Percentiles rank a stretch among this genome's conserved stretches.
These are phyloP conservation scores for Pyrenophora graminea DNA, from an alignment of 2,329 filamentous ascomycete species.

Conservation along the genomic window DNA sequence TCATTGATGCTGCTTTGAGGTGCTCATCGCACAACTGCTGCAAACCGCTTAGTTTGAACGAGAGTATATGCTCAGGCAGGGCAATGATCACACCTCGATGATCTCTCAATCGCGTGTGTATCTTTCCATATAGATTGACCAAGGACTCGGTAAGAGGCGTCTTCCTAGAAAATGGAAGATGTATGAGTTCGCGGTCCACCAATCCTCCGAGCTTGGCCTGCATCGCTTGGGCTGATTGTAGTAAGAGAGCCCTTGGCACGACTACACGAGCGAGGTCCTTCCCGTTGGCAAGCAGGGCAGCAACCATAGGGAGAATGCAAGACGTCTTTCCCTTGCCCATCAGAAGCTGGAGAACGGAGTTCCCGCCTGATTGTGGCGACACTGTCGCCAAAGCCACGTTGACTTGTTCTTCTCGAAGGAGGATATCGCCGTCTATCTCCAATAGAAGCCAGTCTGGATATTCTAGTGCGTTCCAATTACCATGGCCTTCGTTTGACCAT, in stretches of 20 bases:
- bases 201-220: slow-evolving; percentile 61
- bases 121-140: slow-evolving; percentile 39
- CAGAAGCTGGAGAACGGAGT: slow-evolving; percentile 68
- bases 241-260: slow-evolving; percentile 60
- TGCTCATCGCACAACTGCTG: slow-evolving; percentile 59
- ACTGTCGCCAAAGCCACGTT: slow-evolving; percentile 66
- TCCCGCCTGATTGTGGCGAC: slow-evolving; percentile 54
- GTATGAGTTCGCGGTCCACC: slow-evolving; percentile 57
- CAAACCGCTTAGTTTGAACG: slow-evolving; percentile 65
- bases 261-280: slow-evolving; percentile 57
- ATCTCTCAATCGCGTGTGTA: slow-evolving; percentile 51
- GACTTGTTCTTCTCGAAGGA: slow-evolving; percentile 65
- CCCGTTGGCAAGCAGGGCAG: slow-evolving; percentile 49
- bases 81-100: slow-evolving; percentile 61
- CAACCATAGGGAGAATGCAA: slow-evolving; percentile 65
- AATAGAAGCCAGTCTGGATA: slow-evolving; percentile 68
- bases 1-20: slow-evolving; percentile 48
- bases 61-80: slow-evolving; percentile 67
- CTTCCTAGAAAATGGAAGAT: slow-evolving; percentile 63
- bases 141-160: slow-evolving; percentile 44
- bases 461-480: slow-evolving; percentile 59
- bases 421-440: slow-evolving; percentile 67
- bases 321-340: slow-evolving; percentile 71
- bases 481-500: slow-evolving; percentile 55
- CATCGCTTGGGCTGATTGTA: slow-evolving; percentile 62